phyloP scores from a whole-genome alignment of 805 yeast genomes.

The Lipomyces kockii region DNA sequence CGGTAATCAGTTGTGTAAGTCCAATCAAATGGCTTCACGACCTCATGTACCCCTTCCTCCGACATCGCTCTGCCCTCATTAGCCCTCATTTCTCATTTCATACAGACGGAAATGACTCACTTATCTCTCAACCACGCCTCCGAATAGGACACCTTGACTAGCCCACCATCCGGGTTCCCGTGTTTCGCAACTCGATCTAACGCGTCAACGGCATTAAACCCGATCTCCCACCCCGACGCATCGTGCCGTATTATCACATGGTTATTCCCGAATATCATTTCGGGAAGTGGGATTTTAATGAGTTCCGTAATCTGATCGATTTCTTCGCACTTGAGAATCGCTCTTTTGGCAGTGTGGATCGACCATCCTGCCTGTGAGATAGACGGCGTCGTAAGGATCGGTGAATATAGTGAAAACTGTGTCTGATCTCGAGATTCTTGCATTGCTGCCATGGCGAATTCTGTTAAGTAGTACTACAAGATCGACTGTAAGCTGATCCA shows the following conservation, averaged over 20 bases:
- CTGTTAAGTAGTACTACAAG: neutral
- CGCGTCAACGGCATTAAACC: constrained; percentile 80
- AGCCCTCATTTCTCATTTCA: neutral
- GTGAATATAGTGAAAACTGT: neutral
- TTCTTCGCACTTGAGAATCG: constrained; percentile 75
- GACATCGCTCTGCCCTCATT: constrained; percentile 9
- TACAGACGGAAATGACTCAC: constrained; percentile 20
- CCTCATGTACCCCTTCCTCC: constrained; percentile 56
- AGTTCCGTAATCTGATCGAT: constrained; percentile 67
- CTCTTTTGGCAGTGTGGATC: constrained; percentile 69
- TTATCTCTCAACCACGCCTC: constrained; percentile 68
- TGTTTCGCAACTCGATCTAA: constrained; percentile 61
- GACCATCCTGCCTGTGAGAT: constrained; percentile 60
- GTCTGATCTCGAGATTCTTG: neutral
- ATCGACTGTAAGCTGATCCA: neutral
- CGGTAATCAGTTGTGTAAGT: constrained; percentile 82
- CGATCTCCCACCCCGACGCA: constrained; percentile 53
- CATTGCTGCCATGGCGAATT: neutral
- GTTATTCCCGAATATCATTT: constrained; percentile 95
- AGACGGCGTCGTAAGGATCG: neutral
- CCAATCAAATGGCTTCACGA: constrained; percentile 92
- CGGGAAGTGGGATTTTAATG: constrained; percentile 85
- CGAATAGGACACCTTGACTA: constrained; percentile 80
- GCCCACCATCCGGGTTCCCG: constrained; percentile 51
- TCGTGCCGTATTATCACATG: constrained; percentile 57